Evolutionary conservation across 768 basidiomycete species (phyloP).

Genomic region (Mycena maculata): DNA sequence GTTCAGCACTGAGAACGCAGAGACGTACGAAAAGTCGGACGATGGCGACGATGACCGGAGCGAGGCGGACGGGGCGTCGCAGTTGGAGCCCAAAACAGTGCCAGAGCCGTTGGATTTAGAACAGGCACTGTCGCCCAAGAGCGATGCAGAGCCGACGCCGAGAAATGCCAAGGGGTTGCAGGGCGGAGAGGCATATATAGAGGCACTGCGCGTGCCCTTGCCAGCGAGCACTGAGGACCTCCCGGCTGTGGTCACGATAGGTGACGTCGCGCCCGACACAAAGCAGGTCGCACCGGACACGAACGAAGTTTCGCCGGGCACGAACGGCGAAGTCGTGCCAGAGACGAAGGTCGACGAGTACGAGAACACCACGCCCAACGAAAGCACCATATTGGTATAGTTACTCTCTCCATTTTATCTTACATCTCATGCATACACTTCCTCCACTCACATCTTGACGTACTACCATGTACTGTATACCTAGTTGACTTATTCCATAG

Average conservation of each 20-base stretch:
- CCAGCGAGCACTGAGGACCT: slow-evolving; percentile 31
- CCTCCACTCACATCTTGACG: slow-evolving; percentile 5
- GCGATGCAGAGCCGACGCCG: slow-evolving; percentile 15
- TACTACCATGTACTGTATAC: slow-evolving; percentile 20
- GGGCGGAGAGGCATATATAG: slow-evolving; percentile 25
- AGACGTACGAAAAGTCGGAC: slow-evolving; percentile 43
- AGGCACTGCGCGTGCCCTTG: slow-evolving; percentile 28
- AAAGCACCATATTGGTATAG: slow-evolving; percentile 13
- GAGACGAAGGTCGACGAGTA: background rate
- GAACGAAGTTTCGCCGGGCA: too few relatives aligned
- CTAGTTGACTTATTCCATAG: slow-evolving; percentile 23
- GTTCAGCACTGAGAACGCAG: slow-evolving; percentile 60
- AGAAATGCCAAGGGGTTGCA: slow-evolving; percentile 15
- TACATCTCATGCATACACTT: background rate
- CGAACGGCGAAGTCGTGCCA: background rate
- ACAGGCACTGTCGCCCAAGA: slow-evolving; percentile 9
- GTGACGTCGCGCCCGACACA: too few relatives aligned
- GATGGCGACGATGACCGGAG: slow-evolving; percentile 36
- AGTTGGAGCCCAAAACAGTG: background rate
- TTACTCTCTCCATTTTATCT: background rate
- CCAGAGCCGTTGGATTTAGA: slow-evolving; percentile 17
- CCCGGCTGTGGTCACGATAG: background rate
- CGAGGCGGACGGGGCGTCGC: slow-evolving; percentile 20
- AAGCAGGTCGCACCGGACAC: too few relatives aligned
- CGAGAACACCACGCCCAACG: slow-evolving; percentile 24